Conservation (phyloP, 345 rosid genomes). For the Chamaenerion angustifolium region DNA sequence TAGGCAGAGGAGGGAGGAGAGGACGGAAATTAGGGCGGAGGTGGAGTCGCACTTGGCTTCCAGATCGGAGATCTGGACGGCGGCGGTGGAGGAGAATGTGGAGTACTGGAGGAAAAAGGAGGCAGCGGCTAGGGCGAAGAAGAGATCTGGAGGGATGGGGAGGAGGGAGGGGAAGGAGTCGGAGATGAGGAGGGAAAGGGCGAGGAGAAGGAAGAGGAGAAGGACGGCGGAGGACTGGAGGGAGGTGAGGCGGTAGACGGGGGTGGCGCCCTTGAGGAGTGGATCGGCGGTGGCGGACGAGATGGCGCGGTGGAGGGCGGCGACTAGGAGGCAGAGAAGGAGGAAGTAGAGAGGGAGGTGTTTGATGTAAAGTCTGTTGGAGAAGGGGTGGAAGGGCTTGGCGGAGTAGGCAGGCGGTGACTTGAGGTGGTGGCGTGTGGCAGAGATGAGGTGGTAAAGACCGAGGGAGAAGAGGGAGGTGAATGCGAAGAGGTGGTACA, state of each 20-base stretch:
- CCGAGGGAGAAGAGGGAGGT: constrained; percentile 53
- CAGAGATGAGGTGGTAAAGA: constrained; percentile 56
- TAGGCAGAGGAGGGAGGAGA: constrained; percentile 48
- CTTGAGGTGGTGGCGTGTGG: constrained; percentile 49
- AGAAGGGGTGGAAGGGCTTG: constrained; percentile 55
- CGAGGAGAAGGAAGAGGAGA: constrained; percentile 71
- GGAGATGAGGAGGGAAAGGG: constrained; percentile 47
- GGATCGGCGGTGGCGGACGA: constrained; percentile 66
- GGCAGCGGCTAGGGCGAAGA: constrained; percentile 72
- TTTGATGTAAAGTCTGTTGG: constrained; percentile 24
- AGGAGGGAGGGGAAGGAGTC: constrained; percentile 49
- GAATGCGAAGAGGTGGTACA: constrained; percentile 53
- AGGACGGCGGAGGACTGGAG: constrained; percentile 68
- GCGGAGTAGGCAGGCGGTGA: constrained; percentile 64
- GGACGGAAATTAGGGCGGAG: constrained; percentile 51
- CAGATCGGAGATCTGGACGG: constrained; percentile 68
- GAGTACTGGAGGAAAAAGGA: constrained; percentile 63
- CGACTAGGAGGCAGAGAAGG: constrained; percentile 45
- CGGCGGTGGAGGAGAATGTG: constrained; percentile 42
- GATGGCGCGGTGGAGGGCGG: constrained; percentile 53
- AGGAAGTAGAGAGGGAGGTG: constrained; percentile 46
- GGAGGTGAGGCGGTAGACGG: constrained; percentile 72
- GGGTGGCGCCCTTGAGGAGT: constrained; percentile 65
- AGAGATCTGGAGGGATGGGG: constrained; percentile 54
- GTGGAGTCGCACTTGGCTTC: constrained; percentile 65